These are phyloP conservation scores for Clavispora phyllophila DNA, from an alignment of 805 yeast species.

Conservation along the genomic window DNA sequence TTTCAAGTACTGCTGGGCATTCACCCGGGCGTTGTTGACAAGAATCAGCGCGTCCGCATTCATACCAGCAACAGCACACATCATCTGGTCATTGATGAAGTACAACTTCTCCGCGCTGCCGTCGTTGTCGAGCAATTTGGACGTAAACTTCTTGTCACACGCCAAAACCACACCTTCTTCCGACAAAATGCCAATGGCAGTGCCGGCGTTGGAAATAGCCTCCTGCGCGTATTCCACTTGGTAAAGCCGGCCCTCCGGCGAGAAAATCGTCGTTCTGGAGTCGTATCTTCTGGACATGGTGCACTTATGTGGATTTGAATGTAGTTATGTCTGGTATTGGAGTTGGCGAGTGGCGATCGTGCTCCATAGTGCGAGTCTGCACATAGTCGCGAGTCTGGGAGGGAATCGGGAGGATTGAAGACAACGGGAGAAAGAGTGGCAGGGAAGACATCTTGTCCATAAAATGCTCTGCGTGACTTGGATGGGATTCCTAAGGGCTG, in stretches of 20 bases:
- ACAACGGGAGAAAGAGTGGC: too few relatives aligned
- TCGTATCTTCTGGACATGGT: conserved; percentile 94
- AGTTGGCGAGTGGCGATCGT: conserved; percentile 1
- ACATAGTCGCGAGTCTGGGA: too few relatives aligned
- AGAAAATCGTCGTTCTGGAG: conserved; percentile 95
- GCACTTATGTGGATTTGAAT: background rate
- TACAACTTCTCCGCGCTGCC: conserved; percentile 91
- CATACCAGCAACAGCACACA: conserved; percentile 97
- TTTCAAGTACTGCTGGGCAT: conserved; percentile 80
- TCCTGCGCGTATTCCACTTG: conserved; percentile 97
- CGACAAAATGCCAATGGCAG: conserved; percentile 73
- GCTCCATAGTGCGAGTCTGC: background rate
- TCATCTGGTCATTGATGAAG: conserved; percentile 68
- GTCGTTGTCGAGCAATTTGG: conserved; percentile 89
- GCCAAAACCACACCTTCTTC: conserved; percentile 89
- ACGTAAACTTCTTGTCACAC: conserved; percentile 93
- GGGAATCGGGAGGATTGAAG: too few relatives aligned
- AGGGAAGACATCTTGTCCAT: too few relatives aligned
- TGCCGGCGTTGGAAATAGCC: conserved; percentile 79
- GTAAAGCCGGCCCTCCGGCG: conserved; percentile 97
- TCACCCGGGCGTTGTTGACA: conserved; percentile 78
- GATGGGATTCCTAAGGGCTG: too few relatives aligned
- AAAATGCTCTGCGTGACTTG: too few relatives aligned
- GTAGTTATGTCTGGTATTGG: background rate
- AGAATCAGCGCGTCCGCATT: conserved; percentile 94